Evolutionary conservation across 371 early-diverging fungal genomes (phyloP), one percentile per base, ranked within the genome.

Genomic region (Dinochytrium kinnereticum): DNA sequence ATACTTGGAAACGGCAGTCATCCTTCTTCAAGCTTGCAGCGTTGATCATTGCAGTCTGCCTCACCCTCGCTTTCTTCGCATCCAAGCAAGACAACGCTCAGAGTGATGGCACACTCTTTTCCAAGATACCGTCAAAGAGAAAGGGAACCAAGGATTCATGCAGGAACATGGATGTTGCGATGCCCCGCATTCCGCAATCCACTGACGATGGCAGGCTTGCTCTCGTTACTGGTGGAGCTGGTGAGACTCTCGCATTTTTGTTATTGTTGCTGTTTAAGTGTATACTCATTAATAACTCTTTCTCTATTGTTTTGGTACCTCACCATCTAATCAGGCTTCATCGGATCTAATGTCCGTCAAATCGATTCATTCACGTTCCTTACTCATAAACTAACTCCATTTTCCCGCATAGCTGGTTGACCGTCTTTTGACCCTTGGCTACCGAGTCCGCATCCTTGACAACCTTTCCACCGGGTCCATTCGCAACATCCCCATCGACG

Each of bases 401-500:
- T 49, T 49, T 49, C n/a, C 50, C 51, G n/a, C 28, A 19, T 49
- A 68, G 68, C 49, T 68, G 19, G 68, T 68, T 13, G 68, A 68
- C 51, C 68, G 68, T 49, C 68, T 68, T 24, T 30, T 68, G 5
- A 24, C 21, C 21, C 49, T 68, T 2, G 68, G 68, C 21, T 68
- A 68, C 68, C 30, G 31, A 19, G 68, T 68, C 49, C 51, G 68
- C 7, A 44, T 68, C 30, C 40, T 68, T 50, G 68, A 68, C 68
- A 68, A 68, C 68, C 33, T 68, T 19, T 24, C 50, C 26, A 15
- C 68, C 21, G 68, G 68, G 3, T 68, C 68, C 26, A 68, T 68
- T 50, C 68, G 40, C 19, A 21, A 68, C 40, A 21, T 68, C 13
- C 68, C 68, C 28, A 24, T 37, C 51, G 51, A 49, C 2, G 21